phyloP scores from a whole-genome alignment of 2,329 filamentous ascomycete species.

The Colletotrichum musicola region DNA sequence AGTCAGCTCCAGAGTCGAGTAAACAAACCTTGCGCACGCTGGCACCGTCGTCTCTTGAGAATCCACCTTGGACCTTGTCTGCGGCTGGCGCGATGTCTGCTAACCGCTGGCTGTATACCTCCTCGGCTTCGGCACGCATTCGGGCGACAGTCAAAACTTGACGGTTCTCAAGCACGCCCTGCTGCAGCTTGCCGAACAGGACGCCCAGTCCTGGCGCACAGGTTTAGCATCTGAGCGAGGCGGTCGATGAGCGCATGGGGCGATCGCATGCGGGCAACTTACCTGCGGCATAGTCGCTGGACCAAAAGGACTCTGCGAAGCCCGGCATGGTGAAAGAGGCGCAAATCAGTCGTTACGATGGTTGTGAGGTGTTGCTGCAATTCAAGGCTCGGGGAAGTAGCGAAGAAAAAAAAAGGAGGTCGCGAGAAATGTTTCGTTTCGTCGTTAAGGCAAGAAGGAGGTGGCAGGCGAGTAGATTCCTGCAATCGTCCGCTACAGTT shows the following conservation, averaged over 20 bases:
- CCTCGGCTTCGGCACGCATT: constrained; percentile 95
- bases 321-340: constrained; percentile 74
- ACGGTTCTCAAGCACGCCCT: constrained; percentile 94
- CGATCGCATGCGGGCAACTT: constrained; percentile 47
- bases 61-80: constrained; percentile 86
- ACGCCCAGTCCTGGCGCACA: constrained; percentile 79
- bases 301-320: constrained; percentile 98
- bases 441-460: constrained; percentile 35
- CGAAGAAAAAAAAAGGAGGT: constrained; percentile 24
- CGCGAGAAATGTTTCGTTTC: constrained; percentile 37
- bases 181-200: constrained; percentile 95
- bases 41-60: constrained; percentile 91
- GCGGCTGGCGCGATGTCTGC: constrained; percentile 84
- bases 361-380: constrained; percentile 12
- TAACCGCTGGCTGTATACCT: constrained; percentile 84
- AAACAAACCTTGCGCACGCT: constrained; percentile 81
- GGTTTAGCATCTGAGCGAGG: constrained; percentile 11
- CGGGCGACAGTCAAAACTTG: constrained; percentile 92
- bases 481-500: constrained; percentile 25
- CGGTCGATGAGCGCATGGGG: background rate
- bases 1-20: constrained; percentile 11
- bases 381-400: constrained; percentile 6
- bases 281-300: constrained; percentile 95
- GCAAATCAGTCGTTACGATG: constrained; percentile 19
- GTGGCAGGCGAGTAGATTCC: constrained; percentile 22